phyloP scores from a whole-genome alignment of 2,329 filamentous ascomycete species.

The Diplodia seriata region DNA sequence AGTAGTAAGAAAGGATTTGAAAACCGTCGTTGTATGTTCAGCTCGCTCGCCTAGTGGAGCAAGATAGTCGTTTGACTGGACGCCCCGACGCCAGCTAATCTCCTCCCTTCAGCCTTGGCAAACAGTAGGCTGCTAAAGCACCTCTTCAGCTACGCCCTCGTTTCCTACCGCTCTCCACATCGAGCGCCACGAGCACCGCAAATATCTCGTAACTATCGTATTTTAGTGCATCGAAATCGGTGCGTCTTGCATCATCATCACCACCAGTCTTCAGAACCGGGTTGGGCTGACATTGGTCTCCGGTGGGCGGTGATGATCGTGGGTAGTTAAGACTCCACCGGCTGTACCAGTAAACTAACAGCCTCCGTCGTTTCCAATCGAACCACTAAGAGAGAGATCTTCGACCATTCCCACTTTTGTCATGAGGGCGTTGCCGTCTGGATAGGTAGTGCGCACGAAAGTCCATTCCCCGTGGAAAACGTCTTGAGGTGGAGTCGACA shows the following conservation, averaged over 20 bases:
- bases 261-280: not conserved
- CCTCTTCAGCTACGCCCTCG: conserved; percentile 4
- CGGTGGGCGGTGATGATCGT: not conserved
- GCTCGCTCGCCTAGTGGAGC: not conserved
- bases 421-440: not conserved
- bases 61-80: not conserved
- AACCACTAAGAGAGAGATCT: not conserved
- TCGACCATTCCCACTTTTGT: not conserved
- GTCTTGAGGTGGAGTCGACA: too few species aligned
- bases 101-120: not conserved
- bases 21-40: not conserved
- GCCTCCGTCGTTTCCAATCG: conserved; percentile 1
- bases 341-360: not conserved
- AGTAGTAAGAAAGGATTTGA: not conserved
- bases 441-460: too few species aligned
- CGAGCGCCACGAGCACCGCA: not conserved
- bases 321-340: not conserved
- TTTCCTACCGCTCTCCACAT: not conserved
- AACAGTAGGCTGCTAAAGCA: not conserved
- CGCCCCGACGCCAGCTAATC: not conserved
- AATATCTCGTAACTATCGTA: not conserved
- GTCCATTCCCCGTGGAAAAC: not conserved
- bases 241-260: not conserved
- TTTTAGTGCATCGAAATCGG: not conserved
- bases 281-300: not conserved